Percentiles rank a stretch among this genome's conserved stretches.
These are phyloP conservation scores for Helichrysum umbraculigerum DNA, from an alignment of 129 eudicot species.

Conservation along the genomic window DNA sequence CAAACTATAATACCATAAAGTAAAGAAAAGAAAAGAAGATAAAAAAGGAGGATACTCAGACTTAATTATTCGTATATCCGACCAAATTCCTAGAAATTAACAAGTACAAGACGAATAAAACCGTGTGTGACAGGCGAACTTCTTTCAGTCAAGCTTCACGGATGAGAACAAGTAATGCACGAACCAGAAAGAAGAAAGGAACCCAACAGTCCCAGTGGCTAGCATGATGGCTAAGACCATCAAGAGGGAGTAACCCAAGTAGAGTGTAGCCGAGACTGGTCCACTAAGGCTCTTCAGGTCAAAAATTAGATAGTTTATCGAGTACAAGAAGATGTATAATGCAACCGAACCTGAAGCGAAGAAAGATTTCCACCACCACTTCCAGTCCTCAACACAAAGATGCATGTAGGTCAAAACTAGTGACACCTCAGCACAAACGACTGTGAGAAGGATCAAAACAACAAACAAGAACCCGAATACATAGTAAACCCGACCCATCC, in stretches of 20 bases:
- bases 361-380: slow-evolving; percentile 88
- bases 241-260: slow-evolving; percentile 47
- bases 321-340: slow-evolving; percentile 43
- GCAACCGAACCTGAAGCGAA: slow-evolving; percentile 79
- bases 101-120: slow-evolving; percentile 23
- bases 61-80: slow-evolving; percentile 15
- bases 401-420: slow-evolving; percentile 77
- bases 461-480: slow-evolving; percentile 67
- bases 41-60: slow-evolving; percentile 6
- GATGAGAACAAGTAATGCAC: slow-evolving; percentile 51
- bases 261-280: slow-evolving; percentile 47
- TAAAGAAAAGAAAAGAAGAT: background rate
- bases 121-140: background rate
- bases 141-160: slow-evolving; percentile 42
- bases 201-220: slow-evolving; percentile 46
- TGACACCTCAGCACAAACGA: slow-evolving; percentile 78
- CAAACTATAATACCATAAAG: slow-evolving; percentile 19
- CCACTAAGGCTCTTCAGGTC: slow-evolving; percentile 49
- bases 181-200: slow-evolving; percentile 50
- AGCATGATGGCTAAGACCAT: slow-evolving; percentile 50
- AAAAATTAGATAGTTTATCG: slow-evolving; percentile 40
- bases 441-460: slow-evolving; percentile 61
- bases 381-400: slow-evolving; percentile 79
- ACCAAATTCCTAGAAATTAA: slow-evolving; percentile 25
- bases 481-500: slow-evolving; percentile 81